A percentile compares a stretch with the other conserved stretches of the same genome.
These are phyloP conservation scores for Bryum argenteum DNA, from an alignment of 225 moss, liverwort and hornwort genomes.

Conservation along the genomic window DNA sequence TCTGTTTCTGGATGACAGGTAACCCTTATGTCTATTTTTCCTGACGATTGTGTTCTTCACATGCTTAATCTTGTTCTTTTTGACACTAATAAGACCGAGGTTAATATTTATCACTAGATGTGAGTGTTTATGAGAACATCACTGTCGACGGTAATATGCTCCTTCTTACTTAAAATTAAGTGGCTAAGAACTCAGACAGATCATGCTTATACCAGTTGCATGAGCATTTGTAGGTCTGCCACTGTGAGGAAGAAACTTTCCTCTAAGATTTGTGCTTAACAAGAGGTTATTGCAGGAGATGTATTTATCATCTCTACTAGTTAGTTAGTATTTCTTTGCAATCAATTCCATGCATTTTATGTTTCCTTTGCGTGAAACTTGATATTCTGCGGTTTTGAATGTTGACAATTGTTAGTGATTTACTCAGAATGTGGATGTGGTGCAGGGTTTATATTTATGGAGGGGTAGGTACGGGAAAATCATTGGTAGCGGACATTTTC, in stretches of 20 bases:
- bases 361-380: neutral
- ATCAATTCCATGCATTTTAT: slow-evolving; percentile 5
- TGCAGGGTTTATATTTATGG: slow-evolving; percentile 82
- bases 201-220: neutral
- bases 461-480: slow-evolving; percentile 86
- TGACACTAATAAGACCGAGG: neutral
- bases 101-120: neutral
- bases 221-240: too few species aligned
- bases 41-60: slow-evolving; percentile 7
- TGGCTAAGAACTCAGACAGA: neutral
- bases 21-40: slow-evolving; percentile 24
- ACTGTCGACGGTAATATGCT: neutral
- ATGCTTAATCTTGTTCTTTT: neutral
- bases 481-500: slow-evolving; percentile 76
- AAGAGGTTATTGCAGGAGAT: neutral
- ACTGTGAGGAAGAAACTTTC: too few species aligned
- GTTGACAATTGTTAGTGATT: slow-evolving; percentile 20
- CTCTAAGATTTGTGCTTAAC: neutral
- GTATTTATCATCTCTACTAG: neutral
- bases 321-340: neutral
- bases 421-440: slow-evolving; percentile 32
- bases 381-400: slow-evolving; percentile 1
- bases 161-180: neutral
- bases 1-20: slow-evolving; percentile 17
- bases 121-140: neutral